Conservation (phyloP, 75 land plant species). For the Pinus tabuliformis region DNA sequence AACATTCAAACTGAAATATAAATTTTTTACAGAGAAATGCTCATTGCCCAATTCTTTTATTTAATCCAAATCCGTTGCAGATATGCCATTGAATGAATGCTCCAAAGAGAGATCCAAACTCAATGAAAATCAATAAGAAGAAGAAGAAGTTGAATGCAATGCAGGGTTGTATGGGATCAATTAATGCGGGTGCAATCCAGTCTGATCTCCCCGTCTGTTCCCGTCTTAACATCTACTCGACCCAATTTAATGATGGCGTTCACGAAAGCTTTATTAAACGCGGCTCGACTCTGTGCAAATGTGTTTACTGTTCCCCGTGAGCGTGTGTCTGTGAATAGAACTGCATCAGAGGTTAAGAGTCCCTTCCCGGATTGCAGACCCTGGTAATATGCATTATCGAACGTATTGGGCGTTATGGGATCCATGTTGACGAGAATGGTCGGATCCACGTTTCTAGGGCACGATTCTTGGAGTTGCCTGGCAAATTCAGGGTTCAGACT, state of each 20-base stretch:
- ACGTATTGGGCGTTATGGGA: slow-evolving; percentile 41
- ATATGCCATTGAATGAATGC: too few species aligned
- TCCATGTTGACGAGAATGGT: slow-evolving; percentile 56
- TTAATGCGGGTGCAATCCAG: slow-evolving; percentile 34
- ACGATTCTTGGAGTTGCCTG: slow-evolving; percentile 24
- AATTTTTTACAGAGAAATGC: too few species aligned
- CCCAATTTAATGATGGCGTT: slow-evolving; percentile 58
- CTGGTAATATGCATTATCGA: slow-evolving; percentile 63
- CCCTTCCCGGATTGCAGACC: slow-evolving; percentile 49
- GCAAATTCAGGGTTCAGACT: slow-evolving; percentile 50
- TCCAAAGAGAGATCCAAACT: too few species aligned
- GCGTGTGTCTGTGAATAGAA: slow-evolving; percentile 37
- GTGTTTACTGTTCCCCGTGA: slow-evolving; percentile 33
- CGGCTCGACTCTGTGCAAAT: slow-evolving; percentile 26
- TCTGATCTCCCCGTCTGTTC: slow-evolving; percentile 49
- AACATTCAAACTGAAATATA: too few species aligned
- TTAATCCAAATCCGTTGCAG: too few species aligned
- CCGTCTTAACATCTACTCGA: slow-evolving; percentile 63
- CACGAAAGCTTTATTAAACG: slow-evolving; percentile 41
- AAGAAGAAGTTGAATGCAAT: too few species aligned
- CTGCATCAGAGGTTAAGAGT: slow-evolving; percentile 51
- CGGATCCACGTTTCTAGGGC: slow-evolving; percentile 65
- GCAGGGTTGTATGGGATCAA: not conserved
- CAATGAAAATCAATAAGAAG: too few species aligned
- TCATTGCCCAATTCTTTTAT: too few species aligned